These are phyloP conservation scores for Trypanosoma cruzi DNA, from an alignment of 208 protist species.

Conservation along the genomic window DNA sequence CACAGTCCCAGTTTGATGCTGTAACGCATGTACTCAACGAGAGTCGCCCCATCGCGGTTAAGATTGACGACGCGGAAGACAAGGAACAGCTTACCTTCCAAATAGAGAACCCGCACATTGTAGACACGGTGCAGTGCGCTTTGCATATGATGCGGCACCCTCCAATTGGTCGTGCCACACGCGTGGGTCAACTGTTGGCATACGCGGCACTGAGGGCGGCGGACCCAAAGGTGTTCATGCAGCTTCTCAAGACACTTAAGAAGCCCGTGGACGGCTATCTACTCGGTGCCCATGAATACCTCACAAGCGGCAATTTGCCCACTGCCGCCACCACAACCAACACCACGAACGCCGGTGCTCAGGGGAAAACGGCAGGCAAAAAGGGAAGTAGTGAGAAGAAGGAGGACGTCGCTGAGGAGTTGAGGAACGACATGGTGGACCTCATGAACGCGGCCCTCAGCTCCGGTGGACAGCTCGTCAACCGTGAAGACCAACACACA, in stretches of 20 bases:
- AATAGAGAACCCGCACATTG: constrained; percentile 78
- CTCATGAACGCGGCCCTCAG: constrained; percentile 89
- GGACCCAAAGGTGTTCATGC: constrained; percentile 83
- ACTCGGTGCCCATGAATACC: constrained; percentile 77
- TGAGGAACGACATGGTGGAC: constrained; percentile 82
- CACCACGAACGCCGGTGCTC: constrained; percentile 11
- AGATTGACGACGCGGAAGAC: constrained; percentile 78
- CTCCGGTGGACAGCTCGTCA: constrained; percentile 85
- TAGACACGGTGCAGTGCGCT: constrained; percentile 88
- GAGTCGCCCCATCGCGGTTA: constrained; percentile 72
- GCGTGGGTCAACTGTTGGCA: constrained; percentile 83
- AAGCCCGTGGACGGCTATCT: constrained; percentile 88
- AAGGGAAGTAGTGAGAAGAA: constrained; percentile 53
- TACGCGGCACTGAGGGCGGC: constrained; percentile 74
- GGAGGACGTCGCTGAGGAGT: constrained; percentile 69
- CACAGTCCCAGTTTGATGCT: constrained; percentile 81
- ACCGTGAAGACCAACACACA: constrained; percentile 85
- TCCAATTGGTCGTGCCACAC: constrained; percentile 55
- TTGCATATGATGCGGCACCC: constrained; percentile 88
- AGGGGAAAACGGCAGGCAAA: constrained; percentile 27
- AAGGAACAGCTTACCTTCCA: constrained; percentile 71
- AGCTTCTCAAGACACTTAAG: constrained; percentile 92
- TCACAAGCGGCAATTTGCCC: constrained; percentile 64
- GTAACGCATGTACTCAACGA: constrained; percentile 87
- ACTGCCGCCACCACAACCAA: constrained; percentile 18